Base-by-base conservation (phyloP, 129 eudicot genomes). In the Lonicera japonica region DNA sequence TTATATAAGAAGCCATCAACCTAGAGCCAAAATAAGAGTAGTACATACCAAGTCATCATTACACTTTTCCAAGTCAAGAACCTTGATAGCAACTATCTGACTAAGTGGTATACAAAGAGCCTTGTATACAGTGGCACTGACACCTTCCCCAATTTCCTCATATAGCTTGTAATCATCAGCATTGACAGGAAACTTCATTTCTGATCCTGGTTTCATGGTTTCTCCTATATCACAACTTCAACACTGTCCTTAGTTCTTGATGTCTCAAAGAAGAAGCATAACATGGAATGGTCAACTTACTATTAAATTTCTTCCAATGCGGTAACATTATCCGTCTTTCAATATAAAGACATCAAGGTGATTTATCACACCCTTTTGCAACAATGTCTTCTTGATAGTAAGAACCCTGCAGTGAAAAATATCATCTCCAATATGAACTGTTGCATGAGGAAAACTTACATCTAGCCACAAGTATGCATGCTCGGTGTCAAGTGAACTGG, bases 121-220 rank as follows among this genome's bases (percentile, higher is more conserved):
- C 73, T 94, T 77, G 46, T 82, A 80, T 23, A 91, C 98, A 46
- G 95, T 81, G 40, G 98, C 95, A 63, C 98, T 91, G 54, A 91
- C 96, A 46, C 98, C 98, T 63, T 91, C 96, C 56, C 98, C 98
- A 70, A 91, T 86, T 71, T 87, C 98, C 75, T 87, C 98, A 17
- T 75, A 87, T 61, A 87, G 70, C 72, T 66, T 59, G 77, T 91
- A 91, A 60, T 87, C 83, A 52, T 87, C 65, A 5, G 95, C 87
- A 73, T 68, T 64, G 4, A 91, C 79, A 43, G 96, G 90, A 74
- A 67, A 91, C 73, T 68, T 87, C 60, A 73, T 84, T 73, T 77
- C 86, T 36, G 76, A 54, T 39, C 58, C 58, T 50, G 73, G 68
- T 54, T 45, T 79, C 96, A 84, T 83, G 34, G 69, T 58, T 72